Conservation (phyloP, 148 eudicot species). For the Rhododendron simsii region DNA sequence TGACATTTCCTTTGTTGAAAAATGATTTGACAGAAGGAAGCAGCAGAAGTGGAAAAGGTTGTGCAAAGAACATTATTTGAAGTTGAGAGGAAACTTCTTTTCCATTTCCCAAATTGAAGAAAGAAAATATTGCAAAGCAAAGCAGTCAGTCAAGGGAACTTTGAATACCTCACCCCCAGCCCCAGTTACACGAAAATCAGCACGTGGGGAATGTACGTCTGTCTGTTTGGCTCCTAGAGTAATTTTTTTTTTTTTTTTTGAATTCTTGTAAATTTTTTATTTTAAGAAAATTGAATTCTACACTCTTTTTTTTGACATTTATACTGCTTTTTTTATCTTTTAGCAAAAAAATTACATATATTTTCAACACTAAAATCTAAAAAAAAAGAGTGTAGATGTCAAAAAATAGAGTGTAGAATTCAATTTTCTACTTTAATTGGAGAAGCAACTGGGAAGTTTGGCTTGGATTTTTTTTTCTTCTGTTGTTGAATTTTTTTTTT, state of each 20-base stretch:
- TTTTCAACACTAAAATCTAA: no score
- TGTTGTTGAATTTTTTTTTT: neutral
- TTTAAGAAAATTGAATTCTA: no score
- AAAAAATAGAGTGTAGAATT: no score
- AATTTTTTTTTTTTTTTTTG: no score
- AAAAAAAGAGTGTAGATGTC: no score
- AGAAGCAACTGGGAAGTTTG: neutral
- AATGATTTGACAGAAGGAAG: constrained; percentile 17
- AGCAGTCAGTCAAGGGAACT: neutral
- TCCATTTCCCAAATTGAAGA: neutral
- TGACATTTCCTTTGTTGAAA: neutral
- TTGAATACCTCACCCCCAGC: neutral
- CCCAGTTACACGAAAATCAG: neutral
- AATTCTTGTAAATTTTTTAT: neutral
- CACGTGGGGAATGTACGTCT: neutral
- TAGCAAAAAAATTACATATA: no score
- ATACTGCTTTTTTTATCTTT: no score
- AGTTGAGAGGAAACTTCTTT: constrained; percentile 27
- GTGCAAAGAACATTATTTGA: constrained; percentile 22
- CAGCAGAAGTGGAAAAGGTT: constrained; percentile 29
- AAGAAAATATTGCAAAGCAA: neutral
- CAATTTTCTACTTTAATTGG: neutral
- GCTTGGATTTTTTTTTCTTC: neutral
- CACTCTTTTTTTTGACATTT: no score
- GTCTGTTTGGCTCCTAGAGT: neutral